These are phyloP conservation scores for Trichoderma breve DNA, from an alignment of 2,329 filamentous ascomycete species.

Conservation along the genomic window DNA sequence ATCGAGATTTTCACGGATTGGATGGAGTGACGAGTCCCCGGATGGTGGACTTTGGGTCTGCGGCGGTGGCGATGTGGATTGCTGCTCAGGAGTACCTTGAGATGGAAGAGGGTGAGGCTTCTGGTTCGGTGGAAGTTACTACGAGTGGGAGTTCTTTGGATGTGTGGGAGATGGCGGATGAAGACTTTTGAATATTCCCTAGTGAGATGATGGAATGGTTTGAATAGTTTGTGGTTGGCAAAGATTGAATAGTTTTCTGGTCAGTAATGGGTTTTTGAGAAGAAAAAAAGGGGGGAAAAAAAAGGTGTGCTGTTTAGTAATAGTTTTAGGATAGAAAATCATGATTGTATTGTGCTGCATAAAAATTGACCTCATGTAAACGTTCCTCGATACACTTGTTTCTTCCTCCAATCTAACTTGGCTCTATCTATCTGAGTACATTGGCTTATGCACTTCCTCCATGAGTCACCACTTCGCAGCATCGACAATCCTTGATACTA, in stretches of 20 bases:
- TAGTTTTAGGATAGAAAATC: neutral
- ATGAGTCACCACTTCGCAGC: neutral
- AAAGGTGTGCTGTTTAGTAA: neutral
- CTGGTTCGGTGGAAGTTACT: neutral
- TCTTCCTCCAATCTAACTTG: neutral
- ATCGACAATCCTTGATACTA: constrained; percentile 1
- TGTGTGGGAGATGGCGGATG: neutral
- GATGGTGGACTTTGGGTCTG: constrained; percentile 23
- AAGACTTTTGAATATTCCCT: neutral
- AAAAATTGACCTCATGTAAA: neutral
- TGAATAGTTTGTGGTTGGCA: neutral
- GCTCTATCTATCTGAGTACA: neutral
- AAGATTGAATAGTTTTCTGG: neutral
- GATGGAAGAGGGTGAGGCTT: constrained; percentile 6
- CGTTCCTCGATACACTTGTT: neutral
- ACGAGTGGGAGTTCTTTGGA: neutral
- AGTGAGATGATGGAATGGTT: neutral
- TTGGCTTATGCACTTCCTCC: neutral
- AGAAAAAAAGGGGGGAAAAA: neutral
- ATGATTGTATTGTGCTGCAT: neutral
- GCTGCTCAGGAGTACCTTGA: constrained; percentile 33
- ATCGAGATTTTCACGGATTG: neutral
- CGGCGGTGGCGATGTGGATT: constrained; percentile 33
- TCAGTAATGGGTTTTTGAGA: neutral
- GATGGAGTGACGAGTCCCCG: constrained; percentile 7